phyloP scores from a whole-genome alignment of 345 rosid species.

The Dovyalis caffra region DNA sequence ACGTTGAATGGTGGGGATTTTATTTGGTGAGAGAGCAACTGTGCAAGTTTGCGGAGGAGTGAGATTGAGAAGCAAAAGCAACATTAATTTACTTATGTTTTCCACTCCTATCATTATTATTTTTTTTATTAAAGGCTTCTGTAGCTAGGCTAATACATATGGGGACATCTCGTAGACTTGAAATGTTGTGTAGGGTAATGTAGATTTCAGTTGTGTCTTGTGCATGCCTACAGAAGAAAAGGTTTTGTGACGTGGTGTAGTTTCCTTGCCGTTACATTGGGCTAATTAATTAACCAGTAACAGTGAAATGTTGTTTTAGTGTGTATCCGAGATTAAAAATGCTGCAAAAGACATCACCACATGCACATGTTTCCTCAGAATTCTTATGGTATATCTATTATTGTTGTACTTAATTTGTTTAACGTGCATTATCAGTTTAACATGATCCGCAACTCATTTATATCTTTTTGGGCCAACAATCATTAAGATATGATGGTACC shows the following conservation, averaged over 20 bases:
- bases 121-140: not conserved
- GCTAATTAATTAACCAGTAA: too few relatives aligned
- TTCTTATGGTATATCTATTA: not conserved
- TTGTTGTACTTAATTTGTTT: not conserved
- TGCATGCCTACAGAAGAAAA: not conserved
- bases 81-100: not conserved
- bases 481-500: not conserved
- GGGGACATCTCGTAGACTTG: not conserved
- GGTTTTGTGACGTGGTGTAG: not conserved
- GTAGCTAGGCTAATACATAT: not conserved
- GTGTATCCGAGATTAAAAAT: not conserved
- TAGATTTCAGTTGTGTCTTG: not conserved
- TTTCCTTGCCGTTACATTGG: too few relatives aligned
- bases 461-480: not conserved
- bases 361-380: not conserved
- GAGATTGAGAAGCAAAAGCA: too few relatives aligned
- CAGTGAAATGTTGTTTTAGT: not conserved
- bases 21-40: constrained; percentile 4
- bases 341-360: not conserved
- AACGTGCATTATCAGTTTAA: too few relatives aligned
- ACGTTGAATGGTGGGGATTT: constrained; percentile 10
- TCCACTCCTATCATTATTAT: not conserved
- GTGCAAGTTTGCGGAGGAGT: not conserved
- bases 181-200: not conserved
- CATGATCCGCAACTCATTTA: not conserved